A percentile compares a stretch with the other conserved stretches of the same genome.
phyloP scores from a whole-genome alignment of 1,284 basidiomycete genomes.

The Fistulinella staudtii region DNA sequence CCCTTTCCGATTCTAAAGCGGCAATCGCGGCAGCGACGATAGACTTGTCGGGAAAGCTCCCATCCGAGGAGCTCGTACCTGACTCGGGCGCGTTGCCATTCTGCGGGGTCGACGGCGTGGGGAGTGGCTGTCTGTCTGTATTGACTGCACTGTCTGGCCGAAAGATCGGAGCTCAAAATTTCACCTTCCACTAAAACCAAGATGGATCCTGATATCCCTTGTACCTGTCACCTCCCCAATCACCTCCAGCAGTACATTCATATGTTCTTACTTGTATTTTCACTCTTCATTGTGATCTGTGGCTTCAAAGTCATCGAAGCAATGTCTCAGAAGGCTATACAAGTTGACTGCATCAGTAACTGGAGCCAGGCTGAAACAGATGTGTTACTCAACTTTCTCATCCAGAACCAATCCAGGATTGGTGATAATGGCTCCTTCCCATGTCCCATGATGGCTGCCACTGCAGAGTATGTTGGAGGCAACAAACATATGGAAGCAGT shows the following conservation, averaged over 20 bases:
- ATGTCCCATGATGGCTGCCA: neutral
- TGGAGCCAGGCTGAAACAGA: neutral
- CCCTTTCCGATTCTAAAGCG: conserved; percentile 31
- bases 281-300: neutral
- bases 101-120: conserved; percentile 21
- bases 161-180: no score
- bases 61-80: conserved; percentile 47
- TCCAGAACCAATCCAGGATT: neutral
- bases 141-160: no score
- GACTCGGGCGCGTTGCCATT: conserved; percentile 26
- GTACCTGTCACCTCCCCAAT: no score
- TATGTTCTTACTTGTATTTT: neutral
- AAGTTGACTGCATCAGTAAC: no score
- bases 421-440: neutral
- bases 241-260: neutral
- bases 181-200: no score
- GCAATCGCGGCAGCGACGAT: conserved; percentile 31
- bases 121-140: no score
- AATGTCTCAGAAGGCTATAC: neutral
- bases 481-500: neutral
- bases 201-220: no score
- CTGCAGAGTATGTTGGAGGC: neutral
- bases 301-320: neutral
- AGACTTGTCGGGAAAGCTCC: conserved; percentile 43
- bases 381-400: neutral